Evolutionary conservation across 2,329 filamentous ascomycete species (phyloP).

Genomic region (Sarocladium strictum): DNA sequence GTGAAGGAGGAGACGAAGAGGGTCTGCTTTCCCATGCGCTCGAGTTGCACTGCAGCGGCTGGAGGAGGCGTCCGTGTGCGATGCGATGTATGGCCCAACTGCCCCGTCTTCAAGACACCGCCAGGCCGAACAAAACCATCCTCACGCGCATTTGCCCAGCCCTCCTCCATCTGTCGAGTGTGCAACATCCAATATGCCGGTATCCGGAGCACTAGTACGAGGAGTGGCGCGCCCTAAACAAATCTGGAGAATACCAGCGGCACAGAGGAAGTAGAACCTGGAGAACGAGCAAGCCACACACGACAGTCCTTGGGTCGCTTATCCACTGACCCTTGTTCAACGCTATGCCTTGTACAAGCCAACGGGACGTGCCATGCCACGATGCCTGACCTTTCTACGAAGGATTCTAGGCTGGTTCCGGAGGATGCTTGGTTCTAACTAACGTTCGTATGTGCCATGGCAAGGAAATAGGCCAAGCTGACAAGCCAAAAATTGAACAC

Average conservation of each 20-base stretch:
- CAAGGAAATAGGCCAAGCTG: too few relatives aligned
- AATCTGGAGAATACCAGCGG: background rate
- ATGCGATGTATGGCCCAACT: background rate
- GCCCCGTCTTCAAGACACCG: background rate
- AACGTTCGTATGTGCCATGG: too few relatives aligned
- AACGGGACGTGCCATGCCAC: background rate
- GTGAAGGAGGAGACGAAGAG: background rate
- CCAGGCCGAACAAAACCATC: too few relatives aligned
- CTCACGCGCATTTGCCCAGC: too few relatives aligned
- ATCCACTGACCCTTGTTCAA: too few relatives aligned
- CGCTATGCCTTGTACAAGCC: background rate
- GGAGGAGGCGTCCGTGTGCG: background rate
- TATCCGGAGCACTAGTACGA: background rate
- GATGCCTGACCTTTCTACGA: background rate
- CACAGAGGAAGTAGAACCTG: background rate
- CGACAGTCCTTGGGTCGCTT: too few relatives aligned
- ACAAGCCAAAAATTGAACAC: too few relatives aligned
- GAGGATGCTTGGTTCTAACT: background rate
- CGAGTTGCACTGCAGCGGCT: constrained; percentile 8
- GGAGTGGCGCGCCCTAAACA: background rate
- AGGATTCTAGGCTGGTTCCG: background rate
- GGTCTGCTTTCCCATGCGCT: constrained; percentile 4
- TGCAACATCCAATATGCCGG: constrained; percentile 2
- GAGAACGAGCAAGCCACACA: too few relatives aligned
- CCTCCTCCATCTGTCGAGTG: background rate